These are phyloP conservation scores for Pleurotus pulmonarius DNA, from an alignment of 768 basidiomycete species.

Conservation along the genomic window DNA sequence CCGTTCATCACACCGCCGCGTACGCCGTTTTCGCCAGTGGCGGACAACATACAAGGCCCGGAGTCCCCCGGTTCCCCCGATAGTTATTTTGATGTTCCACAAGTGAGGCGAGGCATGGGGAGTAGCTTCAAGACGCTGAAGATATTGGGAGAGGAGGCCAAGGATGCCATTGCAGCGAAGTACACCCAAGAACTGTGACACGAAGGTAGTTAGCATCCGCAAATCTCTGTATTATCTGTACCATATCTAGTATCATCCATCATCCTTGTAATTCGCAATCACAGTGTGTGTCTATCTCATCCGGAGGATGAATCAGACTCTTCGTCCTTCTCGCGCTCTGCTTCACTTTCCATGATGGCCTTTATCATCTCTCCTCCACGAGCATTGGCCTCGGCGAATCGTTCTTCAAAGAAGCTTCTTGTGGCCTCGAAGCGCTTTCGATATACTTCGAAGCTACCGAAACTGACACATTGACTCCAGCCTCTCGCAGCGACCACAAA, in stretches of 20 bases:
- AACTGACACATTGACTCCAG: conserved; percentile 94
- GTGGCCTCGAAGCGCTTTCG: conserved; percentile 76
- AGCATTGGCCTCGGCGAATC: conserved; percentile 83
- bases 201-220: too few relatives aligned
- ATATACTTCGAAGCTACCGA: conserved; percentile 91
- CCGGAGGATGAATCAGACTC: background rate
- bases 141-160: background rate
- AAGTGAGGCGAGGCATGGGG: background rate
- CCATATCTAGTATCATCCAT: background rate
- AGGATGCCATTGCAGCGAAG: conserved; percentile 1
- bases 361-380: conserved; percentile 89
- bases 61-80: conserved; percentile 1
- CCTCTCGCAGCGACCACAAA: conserved; percentile 91
- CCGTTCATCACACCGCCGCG: conserved; percentile 5
- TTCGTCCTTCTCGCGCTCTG: conserved; percentile 28
- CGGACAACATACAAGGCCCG: background rate
- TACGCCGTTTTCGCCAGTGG: background rate
- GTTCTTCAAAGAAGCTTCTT: conserved; percentile 73
- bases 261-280: background rate
- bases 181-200: background rate
- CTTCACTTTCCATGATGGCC: conserved; percentile 68
- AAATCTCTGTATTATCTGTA: background rate
- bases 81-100: background rate
- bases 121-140: conserved; percentile 4
- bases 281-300: background rate